Percentiles rank a stretch among this genome's conserved stretches.
These are phyloP conservation scores for Fusarium falciforme DNA, from an alignment of 2,329 filamentous ascomycete genomes.

Conservation along the genomic window DNA sequence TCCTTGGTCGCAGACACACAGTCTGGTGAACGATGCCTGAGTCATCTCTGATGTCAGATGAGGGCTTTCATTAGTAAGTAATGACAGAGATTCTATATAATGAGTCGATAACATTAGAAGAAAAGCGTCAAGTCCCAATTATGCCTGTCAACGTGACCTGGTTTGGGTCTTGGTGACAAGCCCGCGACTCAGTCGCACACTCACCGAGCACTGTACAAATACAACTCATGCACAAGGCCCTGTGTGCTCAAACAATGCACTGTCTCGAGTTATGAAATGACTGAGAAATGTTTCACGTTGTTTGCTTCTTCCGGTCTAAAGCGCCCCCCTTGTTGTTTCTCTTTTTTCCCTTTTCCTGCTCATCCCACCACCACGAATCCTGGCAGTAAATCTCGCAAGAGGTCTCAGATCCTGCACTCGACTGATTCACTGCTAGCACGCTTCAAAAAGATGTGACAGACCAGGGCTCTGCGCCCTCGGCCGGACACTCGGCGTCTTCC, in stretches of 20 bases:
- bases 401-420: conserved; percentile 40
- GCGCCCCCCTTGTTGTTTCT: conserved; percentile 17
- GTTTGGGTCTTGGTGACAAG: not conserved
- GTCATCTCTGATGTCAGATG: not conserved
- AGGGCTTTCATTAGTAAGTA: not conserved
- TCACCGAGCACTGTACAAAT: not conserved
- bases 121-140: not conserved
- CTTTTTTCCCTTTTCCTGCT: conserved; percentile 1
- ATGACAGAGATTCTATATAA: not conserved
- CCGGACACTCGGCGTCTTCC: conserved; percentile 13
- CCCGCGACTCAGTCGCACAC: not conserved
- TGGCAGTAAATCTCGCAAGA: conserved; percentile 21
- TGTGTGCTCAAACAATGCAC: not conserved
- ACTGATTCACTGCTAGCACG: conserved; percentile 28
- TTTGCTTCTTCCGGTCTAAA: conserved; percentile 15
- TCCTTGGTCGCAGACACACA: not conserved
- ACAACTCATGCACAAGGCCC: conserved; percentile 3
- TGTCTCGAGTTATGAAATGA: conserved; percentile 15
- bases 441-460: conserved; percentile 8
- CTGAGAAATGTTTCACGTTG: conserved; percentile 28
- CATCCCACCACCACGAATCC: not conserved
- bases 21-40: not conserved
- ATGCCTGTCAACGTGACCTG: not conserved
- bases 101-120: not conserved
- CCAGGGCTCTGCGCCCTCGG: conserved; percentile 23